Conservation (phyloP, 2,329 filamentous ascomycete genomes). For the Diaporthe batatas region DNA sequence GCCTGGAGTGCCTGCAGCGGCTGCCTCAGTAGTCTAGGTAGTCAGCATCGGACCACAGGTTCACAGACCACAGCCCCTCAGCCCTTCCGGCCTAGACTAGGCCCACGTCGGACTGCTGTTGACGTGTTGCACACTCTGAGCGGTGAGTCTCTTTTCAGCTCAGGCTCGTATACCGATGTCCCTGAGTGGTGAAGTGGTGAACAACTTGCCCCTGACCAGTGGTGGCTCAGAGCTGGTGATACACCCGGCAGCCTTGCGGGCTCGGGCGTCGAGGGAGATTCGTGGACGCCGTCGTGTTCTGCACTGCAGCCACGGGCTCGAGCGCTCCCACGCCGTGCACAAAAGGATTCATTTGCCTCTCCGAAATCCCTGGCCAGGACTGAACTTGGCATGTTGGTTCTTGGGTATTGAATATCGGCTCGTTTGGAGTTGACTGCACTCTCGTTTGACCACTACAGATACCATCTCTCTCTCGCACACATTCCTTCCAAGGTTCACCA, state of each 20-base stretch:
- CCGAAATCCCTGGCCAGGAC: neutral
- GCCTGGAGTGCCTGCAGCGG: slow-evolving; percentile 1
- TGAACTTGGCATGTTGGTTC: neutral
- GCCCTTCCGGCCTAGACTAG: slow-evolving; percentile 2
- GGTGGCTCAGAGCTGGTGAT: slow-evolving; percentile 7
- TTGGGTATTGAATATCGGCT: neutral
- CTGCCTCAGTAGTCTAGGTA: neutral
- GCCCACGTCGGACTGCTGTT: neutral
- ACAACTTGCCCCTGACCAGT: neutral
- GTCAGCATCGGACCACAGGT: neutral
- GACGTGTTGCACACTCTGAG: neutral
- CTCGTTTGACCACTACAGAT: neutral
- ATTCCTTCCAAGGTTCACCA: neutral
- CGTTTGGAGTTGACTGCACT: neutral
- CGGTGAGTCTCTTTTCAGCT: slow-evolving; percentile 10
- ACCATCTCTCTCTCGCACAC: neutral
- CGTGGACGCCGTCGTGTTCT: slow-evolving; percentile 18
- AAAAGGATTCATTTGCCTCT: slow-evolving; percentile 15
- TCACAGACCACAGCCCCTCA: slow-evolving; percentile 9
- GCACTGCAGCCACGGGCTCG: slow-evolving; percentile 1
- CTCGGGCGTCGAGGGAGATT: neutral
- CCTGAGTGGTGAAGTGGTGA: neutral
- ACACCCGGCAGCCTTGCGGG: neutral
- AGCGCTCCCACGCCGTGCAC: neutral
- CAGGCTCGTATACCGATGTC: slow-evolving; percentile 15